Conservation (phyloP, 495 filamentous ascomycete species). For the Penicillium roqueforti region DNA sequence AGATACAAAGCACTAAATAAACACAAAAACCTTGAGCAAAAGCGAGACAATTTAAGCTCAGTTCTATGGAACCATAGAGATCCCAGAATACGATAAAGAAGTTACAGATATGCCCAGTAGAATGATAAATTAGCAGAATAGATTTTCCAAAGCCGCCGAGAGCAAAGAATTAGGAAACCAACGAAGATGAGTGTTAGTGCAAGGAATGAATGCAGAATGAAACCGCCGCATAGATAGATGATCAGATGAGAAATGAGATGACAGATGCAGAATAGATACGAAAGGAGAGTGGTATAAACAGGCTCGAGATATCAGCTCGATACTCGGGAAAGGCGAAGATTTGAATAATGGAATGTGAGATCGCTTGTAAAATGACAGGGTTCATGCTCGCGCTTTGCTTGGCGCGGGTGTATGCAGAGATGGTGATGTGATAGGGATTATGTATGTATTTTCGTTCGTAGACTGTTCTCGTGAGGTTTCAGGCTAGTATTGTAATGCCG, state of each 20-base stretch:
- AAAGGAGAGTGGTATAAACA: slow-evolving; percentile 1
- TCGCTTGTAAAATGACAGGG: background rate
- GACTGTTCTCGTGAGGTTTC: background rate
- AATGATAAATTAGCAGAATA: background rate
- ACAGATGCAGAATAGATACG: background rate
- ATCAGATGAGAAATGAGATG: background rate
- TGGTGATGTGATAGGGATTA: background rate
- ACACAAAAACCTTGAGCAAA: too few species aligned
- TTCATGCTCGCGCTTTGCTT: background rate
- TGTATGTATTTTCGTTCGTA: background rate
- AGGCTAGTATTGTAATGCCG: background rate
- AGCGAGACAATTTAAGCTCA: too few species aligned
- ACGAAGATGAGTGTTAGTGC: background rate
- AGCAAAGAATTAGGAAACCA: background rate
- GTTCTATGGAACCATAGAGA: background rate
- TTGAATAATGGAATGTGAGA: background rate
- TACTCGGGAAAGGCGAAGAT: background rate
- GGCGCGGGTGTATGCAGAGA: background rate
- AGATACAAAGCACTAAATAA: too few species aligned
- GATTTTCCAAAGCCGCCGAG: background rate
- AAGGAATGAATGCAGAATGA: background rate
- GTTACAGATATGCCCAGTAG: background rate
- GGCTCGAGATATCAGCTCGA: background rate
- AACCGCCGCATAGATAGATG: background rate
- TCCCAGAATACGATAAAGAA: background rate